A percentile compares a stretch with the other conserved stretches of the same genome.
Conservation (phyloP, 2,329 filamentous ascomycete species). For the Chaetomium sp. region DNA sequence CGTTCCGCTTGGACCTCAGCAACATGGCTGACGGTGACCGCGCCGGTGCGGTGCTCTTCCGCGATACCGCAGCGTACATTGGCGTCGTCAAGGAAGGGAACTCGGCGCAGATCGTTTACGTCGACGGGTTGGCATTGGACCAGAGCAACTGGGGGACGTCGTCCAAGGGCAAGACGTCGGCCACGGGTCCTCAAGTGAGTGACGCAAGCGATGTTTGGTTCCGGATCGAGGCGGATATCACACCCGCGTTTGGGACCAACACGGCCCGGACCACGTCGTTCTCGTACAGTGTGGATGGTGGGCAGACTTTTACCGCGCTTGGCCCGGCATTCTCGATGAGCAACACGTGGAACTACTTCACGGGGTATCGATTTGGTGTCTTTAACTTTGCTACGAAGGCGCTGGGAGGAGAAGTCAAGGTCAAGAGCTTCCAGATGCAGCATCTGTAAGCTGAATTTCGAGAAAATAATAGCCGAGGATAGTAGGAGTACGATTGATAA, state of each 20-base stretch:
- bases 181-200: constrained; percentile 15
- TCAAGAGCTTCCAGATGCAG: constrained; percentile 21
- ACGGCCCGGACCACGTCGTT: constrained; percentile 29
- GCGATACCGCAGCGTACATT: constrained; percentile 48
- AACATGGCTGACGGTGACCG: constrained; percentile 46
- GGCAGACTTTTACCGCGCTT: constrained; percentile 30
- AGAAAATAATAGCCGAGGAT: too few species aligned
- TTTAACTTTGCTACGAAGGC: constrained; percentile 43
- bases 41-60: constrained; percentile 46
- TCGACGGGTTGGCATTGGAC: constrained; percentile 27
- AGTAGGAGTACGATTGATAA: too few species aligned
- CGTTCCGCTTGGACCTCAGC: constrained; percentile 43
- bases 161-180: constrained; percentile 26
- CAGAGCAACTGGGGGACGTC: constrained; percentile 29
- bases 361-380: constrained; percentile 43
- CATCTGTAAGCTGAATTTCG: not conserved
- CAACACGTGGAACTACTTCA: constrained; percentile 41
- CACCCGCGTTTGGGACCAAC: constrained; percentile 25
- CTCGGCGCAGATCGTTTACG: constrained; percentile 26
- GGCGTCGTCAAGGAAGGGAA: constrained; percentile 38
- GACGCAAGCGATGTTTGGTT: constrained; percentile 30
- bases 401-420: constrained; percentile 32
- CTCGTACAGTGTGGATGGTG: constrained; percentile 41
- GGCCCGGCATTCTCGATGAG: constrained; percentile 33
- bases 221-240: constrained; percentile 32